Evolutionary conservation across 345 rosid species (phyloP).

Genomic region (Eucalyptus fibrosa): DNA sequence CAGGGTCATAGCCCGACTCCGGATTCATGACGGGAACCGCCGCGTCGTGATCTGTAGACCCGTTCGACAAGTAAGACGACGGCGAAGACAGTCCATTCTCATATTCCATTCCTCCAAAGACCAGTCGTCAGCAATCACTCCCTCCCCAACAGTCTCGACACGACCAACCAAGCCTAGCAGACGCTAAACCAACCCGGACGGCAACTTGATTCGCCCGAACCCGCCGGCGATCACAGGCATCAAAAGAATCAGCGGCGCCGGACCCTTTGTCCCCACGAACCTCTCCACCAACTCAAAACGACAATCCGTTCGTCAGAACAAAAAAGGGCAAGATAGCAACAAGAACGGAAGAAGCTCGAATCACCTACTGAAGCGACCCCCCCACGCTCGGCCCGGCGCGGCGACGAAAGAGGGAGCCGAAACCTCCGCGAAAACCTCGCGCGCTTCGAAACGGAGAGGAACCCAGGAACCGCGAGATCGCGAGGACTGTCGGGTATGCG

Average conservation of each 20-base stretch:
- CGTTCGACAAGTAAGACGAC: conserved; percentile 12
- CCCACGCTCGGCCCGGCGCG: background rate
- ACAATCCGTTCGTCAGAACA: background rate
- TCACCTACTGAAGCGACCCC: background rate
- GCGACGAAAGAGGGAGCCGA: background rate
- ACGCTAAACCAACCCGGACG: background rate
- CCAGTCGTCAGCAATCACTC: background rate
- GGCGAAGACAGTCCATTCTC: conserved; percentile 19
- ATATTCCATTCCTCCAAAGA: conserved; percentile 13
- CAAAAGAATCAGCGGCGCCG: background rate
- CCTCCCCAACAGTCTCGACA: background rate
- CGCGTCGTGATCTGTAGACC: background rate
- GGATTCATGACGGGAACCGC: background rate
- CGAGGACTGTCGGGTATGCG: background rate
- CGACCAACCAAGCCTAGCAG: background rate
- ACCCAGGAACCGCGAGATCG: background rate
- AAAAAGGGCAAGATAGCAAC: background rate
- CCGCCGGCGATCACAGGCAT: background rate
- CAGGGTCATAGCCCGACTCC: conserved; percentile 5
- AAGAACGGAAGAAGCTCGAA: background rate
- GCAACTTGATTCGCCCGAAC: background rate
- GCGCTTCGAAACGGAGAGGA: background rate
- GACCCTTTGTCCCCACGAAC: background rate
- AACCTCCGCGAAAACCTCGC: background rate
- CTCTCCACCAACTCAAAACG: background rate